A percentile compares a stretch with the other conserved stretches of the same genome.
Evolutionary conservation across 2,329 filamentous ascomycete genomes (phyloP).

Genomic region (Alternaria atra): DNA sequence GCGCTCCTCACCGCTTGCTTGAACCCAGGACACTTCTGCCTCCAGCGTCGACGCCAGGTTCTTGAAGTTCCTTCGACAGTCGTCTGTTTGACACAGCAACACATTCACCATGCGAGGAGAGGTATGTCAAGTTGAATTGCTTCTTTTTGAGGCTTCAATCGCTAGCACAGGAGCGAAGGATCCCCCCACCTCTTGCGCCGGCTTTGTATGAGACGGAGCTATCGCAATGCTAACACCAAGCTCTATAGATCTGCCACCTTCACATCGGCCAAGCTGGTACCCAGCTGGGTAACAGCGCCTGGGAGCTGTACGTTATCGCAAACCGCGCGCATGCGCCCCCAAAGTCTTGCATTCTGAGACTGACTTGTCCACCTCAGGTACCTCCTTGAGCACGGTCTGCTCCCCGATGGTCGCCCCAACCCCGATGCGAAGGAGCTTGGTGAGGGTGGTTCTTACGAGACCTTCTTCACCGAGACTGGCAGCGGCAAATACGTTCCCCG

Average conservation of each 20-base stretch:
- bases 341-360: slow-evolving; percentile 14
- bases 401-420: slow-evolving; percentile 70
- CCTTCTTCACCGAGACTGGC: slow-evolving; percentile 78
- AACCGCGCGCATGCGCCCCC: slow-evolving; percentile 11
- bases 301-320: slow-evolving; percentile 71
- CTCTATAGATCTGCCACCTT: slow-evolving; percentile 68
- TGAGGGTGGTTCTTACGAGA: slow-evolving; percentile 73
- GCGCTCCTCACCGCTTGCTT: slow-evolving; percentile 27
- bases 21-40: slow-evolving; percentile 25
- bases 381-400: slow-evolving; percentile 76
- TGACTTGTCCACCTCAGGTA: slow-evolving; percentile 61
- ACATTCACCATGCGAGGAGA: slow-evolving; percentile 53
- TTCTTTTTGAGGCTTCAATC: background rate
- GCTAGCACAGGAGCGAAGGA: slow-evolving; percentile 1
- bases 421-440: slow-evolving; percentile 67
- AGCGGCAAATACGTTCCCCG: slow-evolving; percentile 76
- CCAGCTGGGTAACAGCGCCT: slow-evolving; percentile 78
- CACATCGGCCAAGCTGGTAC: slow-evolving; percentile 77
- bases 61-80: slow-evolving; percentile 34
- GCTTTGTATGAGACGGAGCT: slow-evolving; percentile 10
- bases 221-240: slow-evolving; percentile 22
- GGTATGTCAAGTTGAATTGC: slow-evolving; percentile 39
- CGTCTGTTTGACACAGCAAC: slow-evolving; percentile 49
- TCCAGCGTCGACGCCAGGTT: slow-evolving; percentile 18
- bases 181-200: slow-evolving; percentile 16